Base-by-base conservation (phyloP, 2,329 filamentous ascomycete genomes). In the Verticillium isaacii region DNA sequence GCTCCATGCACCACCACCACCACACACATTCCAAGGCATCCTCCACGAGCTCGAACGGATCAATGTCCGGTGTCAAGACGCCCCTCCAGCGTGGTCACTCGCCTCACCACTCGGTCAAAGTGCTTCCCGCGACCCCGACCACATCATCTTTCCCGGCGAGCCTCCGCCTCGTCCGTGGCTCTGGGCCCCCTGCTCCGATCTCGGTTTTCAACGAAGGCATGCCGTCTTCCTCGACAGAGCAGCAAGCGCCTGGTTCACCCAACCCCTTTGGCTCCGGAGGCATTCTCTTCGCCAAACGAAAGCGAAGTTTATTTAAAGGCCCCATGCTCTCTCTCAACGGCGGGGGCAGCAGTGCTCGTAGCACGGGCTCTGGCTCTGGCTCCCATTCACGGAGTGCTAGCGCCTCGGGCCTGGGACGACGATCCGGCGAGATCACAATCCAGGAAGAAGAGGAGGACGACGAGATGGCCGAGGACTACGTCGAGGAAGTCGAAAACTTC, bases 21-120 rank as follows among this genome's bases (percentile, higher is more conserved):
- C 91, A 95, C 72, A 89, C 89, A 1, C 94, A 97, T 73, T 97
- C 93, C 25, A 98, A 98, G 75, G 93, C 95, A 0, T 96, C 92
- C 0, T 97, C 93, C 0, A 95, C 93, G 1, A 97, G 93, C 54
- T 97, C 90, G 5, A 90, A 89, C 63, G 89, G 87, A 25, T 89
- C 89, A 0, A 87, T 89, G 4, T 88, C 89, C 0, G 86, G 86
- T 3, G 82, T 85, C 4, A 89, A 88, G 70, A 89, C 85, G 17
- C 87, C 85, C 1, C 78, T 86, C 58, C 84, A 83, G 54, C 77
- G 84, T 39, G 84, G 85, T 15, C 87, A 91, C 29, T 93, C 89
- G 3, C 94, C 95, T 1, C 93, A 97, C 72, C 86, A 92, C 67
- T 96, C 92, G 0, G 90, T 98, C 69, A 98, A 98, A 77, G 90